Percentiles rank a stretch among this genome's conserved stretches.
Conservation (phyloP, 2,329 filamentous ascomycete species). For the Trichophaea hybrida region DNA sequence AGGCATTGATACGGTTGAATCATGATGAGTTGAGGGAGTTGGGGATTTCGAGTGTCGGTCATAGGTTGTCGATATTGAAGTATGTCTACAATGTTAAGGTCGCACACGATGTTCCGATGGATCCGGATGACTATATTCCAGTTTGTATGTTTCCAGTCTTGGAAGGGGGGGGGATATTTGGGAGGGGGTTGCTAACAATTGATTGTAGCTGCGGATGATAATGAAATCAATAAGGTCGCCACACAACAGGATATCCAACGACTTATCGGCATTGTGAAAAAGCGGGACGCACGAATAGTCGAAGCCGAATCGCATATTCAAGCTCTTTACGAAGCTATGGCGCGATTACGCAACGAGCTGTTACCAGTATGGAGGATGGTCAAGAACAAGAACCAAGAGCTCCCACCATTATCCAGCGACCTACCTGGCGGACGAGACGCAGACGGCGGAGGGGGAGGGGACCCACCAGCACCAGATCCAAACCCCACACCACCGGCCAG, state of each 20-base stretch:
- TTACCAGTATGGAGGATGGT: constrained; percentile 77
- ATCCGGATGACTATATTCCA: constrained; percentile 86
- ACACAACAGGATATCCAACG: constrained; percentile 88
- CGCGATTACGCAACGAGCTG: constrained; percentile 77
- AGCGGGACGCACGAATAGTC: constrained; percentile 81
- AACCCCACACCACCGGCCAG: constrained; percentile 41
- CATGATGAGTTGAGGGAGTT: constrained; percentile 93
- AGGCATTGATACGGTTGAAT: constrained; percentile 72
- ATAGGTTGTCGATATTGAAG: constrained; percentile 87
- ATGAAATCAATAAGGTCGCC: constrained; percentile 70
- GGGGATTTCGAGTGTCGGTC: constrained; percentile 82
- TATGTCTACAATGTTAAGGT: constrained; percentile 93
- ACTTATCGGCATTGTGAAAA: constrained; percentile 73
- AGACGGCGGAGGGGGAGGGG: constrained; percentile 10
- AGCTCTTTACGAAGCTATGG: constrained; percentile 74
- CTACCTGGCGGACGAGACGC: not conserved
- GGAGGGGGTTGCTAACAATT: not conserved
- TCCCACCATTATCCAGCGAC: constrained; percentile 39
- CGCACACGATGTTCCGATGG: constrained; percentile 78
- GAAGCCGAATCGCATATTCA: constrained; percentile 70
- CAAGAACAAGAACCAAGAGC: constrained; percentile 80
- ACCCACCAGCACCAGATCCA: constrained; percentile 14
- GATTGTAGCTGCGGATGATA: constrained; percentile 58
- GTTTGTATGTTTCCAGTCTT: constrained; percentile 48
- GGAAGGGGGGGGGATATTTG: not conserved